Conservation (phyloP, 2,329 filamentous ascomycete species). For the Aspergillus brunneoviolaceus region DNA sequence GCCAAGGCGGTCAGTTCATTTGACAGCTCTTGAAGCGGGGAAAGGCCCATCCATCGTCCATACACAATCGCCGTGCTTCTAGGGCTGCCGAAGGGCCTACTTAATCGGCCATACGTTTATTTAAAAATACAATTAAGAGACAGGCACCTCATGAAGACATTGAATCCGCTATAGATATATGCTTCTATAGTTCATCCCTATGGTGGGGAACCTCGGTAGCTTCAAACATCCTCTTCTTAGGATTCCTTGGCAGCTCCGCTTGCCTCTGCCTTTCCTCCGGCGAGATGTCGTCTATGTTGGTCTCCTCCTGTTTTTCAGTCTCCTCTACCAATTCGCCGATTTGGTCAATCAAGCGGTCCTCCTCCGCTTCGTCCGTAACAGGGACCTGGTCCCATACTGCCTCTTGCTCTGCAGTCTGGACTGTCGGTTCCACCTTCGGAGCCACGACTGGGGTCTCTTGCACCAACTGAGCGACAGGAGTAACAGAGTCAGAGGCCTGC, state of each 20-base stretch:
- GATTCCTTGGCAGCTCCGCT: slow-evolving; percentile 44
- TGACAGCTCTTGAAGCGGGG: background rate
- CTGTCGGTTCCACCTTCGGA: slow-evolving; percentile 23
- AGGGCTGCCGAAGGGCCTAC: background rate
- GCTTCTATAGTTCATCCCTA: slow-evolving; percentile 40
- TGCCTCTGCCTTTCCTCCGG: slow-evolving; percentile 37
- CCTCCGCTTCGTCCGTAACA: slow-evolving; percentile 21
- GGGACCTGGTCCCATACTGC: slow-evolving; percentile 24
- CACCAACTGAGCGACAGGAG: slow-evolving; percentile 20
- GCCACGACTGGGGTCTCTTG: slow-evolving; percentile 17
- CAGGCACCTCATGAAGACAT: slow-evolving; percentile 1
- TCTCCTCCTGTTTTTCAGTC: slow-evolving; percentile 24
- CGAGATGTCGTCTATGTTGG: slow-evolving; percentile 35
- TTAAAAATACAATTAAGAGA: no score
- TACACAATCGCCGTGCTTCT: no score
- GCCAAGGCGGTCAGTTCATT: slow-evolving; percentile 8
- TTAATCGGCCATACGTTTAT: no score
- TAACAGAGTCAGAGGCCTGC: slow-evolving; percentile 26
- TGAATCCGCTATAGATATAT: background rate
- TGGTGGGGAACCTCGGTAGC: slow-evolving; percentile 34
- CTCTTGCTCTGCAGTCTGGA: slow-evolving; percentile 16
- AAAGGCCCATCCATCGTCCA: background rate
- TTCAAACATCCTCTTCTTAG: slow-evolving; percentile 52
- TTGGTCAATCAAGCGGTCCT: slow-evolving; percentile 42
- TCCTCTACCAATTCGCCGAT: slow-evolving; percentile 42